Evolutionary conservation across 2,329 filamentous ascomycete species (phyloP).

Genomic region (Graphium sp.): DNA sequence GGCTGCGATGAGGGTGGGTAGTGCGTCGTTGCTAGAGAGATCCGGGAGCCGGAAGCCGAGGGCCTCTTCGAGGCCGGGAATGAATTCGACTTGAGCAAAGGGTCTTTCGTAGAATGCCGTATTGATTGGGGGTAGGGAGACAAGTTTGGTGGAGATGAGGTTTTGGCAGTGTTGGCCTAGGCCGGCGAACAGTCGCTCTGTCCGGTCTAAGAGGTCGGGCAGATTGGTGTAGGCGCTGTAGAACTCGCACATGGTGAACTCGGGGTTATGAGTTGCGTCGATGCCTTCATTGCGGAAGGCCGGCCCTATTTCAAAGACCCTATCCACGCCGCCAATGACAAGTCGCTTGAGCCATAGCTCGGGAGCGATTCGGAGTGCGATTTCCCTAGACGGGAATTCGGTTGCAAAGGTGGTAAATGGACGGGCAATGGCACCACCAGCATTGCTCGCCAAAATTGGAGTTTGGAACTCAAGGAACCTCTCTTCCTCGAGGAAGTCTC

Average conservation of each 20-base stretch:
- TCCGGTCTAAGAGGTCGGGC: conserved; percentile 55
- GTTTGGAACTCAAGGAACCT: conserved; percentile 81
- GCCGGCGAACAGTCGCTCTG: conserved; percentile 50
- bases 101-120: conserved; percentile 25
- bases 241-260: conserved; percentile 96
- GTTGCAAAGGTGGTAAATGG: conserved; percentile 71
- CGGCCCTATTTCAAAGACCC: conserved; percentile 83
- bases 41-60: conserved; percentile 51
- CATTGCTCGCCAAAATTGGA: conserved; percentile 66
- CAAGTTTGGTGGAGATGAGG: conserved; percentile 25
- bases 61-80: conserved; percentile 57
- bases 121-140: conserved; percentile 25
- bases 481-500: conserved; percentile 53
- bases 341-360: conserved; percentile 91
- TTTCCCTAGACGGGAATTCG: conserved; percentile 52
- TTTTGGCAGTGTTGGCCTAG: conserved; percentile 34
- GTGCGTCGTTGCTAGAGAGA: conserved; percentile 35
- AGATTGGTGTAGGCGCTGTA: conserved; percentile 77
- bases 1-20: conserved; percentile 34
- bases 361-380: conserved; percentile 77
- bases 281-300: conserved; percentile 88
- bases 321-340: conserved; percentile 74
- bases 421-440: conserved; percentile 74
- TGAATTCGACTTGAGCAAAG: conserved; percentile 62
- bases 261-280: conserved; percentile 85